These are phyloP conservation scores for Picochlorum sp. DNA, from an alignment of 139 green algal species.

Conservation along the genomic window DNA sequence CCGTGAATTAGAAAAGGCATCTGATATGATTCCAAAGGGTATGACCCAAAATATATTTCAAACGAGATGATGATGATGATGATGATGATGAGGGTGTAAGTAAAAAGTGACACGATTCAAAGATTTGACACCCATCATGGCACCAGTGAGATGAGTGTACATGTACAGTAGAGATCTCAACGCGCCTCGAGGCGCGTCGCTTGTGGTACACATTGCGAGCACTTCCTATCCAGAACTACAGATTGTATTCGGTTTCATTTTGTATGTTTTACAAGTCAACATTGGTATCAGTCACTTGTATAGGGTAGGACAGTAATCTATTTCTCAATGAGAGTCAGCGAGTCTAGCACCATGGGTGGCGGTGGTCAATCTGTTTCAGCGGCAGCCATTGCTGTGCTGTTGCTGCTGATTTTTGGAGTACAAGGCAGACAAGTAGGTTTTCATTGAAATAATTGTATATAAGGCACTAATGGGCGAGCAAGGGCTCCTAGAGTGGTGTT, in stretches of 20 bases:
- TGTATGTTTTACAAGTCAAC: no score
- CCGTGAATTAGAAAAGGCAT: constrained; percentile 52
- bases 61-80: constrained; percentile 49
- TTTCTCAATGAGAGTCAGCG: neutral
- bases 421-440: neutral
- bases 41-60: constrained; percentile 92
- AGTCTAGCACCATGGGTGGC: neutral
- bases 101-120: no score
- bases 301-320: neutral
- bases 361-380: neutral
- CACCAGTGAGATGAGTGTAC: no score
- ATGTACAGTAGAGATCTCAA: no score
- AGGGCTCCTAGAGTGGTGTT: neutral
- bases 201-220: no score
- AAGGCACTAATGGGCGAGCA: neutral
- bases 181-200: no score
- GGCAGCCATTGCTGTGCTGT: neutral
- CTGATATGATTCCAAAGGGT: constrained; percentile 24
- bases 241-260: no score
- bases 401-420: neutral
- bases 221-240: no score
- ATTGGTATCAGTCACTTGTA: neutral
- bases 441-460: neutral
- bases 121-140: no score
- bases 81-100: neutral